Evolutionary conservation across 2,329 filamentous ascomycete species (phyloP).

Genomic region (Sarocladiaceae sp.): DNA sequence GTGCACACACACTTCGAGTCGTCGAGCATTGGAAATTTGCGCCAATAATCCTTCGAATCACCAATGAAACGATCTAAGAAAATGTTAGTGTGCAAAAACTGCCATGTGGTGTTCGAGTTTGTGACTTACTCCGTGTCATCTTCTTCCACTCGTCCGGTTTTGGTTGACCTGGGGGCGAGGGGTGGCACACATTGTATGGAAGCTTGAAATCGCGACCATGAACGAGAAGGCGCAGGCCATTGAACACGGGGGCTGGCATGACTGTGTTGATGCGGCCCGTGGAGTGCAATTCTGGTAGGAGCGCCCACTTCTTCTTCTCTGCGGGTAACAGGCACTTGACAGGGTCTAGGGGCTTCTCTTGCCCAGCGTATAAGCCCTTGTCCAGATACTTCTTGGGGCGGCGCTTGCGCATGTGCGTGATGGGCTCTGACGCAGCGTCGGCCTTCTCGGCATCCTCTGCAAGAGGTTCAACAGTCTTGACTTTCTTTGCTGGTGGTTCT

Average conservation of each 20-base stretch:
- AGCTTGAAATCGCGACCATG: slow-evolving; percentile 79
- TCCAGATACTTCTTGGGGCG: slow-evolving; percentile 71
- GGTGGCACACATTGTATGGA: slow-evolving; percentile 86
- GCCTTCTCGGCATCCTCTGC: slow-evolving; percentile 17
- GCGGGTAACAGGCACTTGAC: slow-evolving; percentile 42
- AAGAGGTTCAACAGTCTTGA: not conserved
- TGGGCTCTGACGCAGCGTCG: slow-evolving; percentile 34
- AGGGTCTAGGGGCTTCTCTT: slow-evolving; percentile 51
- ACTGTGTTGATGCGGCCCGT: slow-evolving; percentile 48
- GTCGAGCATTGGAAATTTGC: slow-evolving; percentile 69
- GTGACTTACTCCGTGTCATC: slow-evolving; percentile 78
- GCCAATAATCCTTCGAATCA: slow-evolving; percentile 76
- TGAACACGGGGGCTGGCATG: slow-evolving; percentile 76
- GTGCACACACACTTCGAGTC: slow-evolving; percentile 76
- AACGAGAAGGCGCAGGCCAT: slow-evolving; percentile 66
- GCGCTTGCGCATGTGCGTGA: slow-evolving; percentile 34
- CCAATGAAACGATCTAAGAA: slow-evolving; percentile 82
- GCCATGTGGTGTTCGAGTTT: no score
- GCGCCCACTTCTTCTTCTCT: slow-evolving; percentile 48
- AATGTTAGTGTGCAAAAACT: slow-evolving; percentile 24
- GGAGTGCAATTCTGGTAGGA: slow-evolving; percentile 42
- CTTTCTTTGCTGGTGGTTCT: slow-evolving; percentile 25
- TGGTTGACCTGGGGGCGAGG: slow-evolving; percentile 77
- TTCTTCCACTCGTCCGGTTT: slow-evolving; percentile 93
- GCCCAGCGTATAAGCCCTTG: slow-evolving; percentile 84